Conservation (phyloP, 1,139 yeast genomes). For the Yamadazyma trypodendri region DNA sequence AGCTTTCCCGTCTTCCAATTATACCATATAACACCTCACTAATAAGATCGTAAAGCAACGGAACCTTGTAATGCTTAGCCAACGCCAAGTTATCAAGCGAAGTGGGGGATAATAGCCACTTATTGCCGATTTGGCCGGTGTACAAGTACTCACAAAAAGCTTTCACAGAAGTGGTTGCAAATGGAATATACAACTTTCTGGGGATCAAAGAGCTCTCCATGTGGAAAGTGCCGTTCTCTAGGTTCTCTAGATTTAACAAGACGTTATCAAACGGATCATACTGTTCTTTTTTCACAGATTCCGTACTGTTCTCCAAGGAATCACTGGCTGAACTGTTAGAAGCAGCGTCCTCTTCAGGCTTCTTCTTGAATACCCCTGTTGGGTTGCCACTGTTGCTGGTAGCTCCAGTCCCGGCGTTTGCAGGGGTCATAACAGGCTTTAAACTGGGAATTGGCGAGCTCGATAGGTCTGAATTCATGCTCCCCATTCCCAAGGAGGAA, state of each 20-base stretch:
- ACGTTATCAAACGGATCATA: constrained; percentile 24
- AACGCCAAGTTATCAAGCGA: constrained; percentile 62
- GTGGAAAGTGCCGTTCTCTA: constrained; percentile 31
- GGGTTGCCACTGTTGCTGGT: neutral
- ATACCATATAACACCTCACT: constrained; percentile 68
- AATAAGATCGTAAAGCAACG: constrained; percentile 65
- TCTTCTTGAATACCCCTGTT: constrained; percentile 2
- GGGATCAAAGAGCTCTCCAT: constrained; percentile 66
- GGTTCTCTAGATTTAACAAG: constrained; percentile 37
- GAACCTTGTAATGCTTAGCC: constrained; percentile 64
- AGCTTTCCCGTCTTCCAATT: constrained; percentile 62
- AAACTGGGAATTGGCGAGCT: constrained; percentile 23
- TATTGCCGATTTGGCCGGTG: constrained; percentile 76
- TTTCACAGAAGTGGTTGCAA: constrained; percentile 55
- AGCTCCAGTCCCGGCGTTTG: neutral
- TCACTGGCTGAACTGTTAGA: neutral
- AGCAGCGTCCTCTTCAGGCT: neutral
- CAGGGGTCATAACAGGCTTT: constrained; percentile 12
- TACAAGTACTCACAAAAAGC: constrained; percentile 72
- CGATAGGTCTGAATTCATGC: constrained; percentile 17
- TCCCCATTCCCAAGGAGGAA: constrained; percentile 8
- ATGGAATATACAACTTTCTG: constrained; percentile 66
- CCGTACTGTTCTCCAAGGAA: neutral
- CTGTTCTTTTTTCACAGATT: neutral
- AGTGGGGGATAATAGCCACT: constrained; percentile 67